These are phyloP conservation scores for Strobilomyces echinocephalus DNA, from an alignment of 768 basidiomycete genomes.

Conservation along the genomic window DNA sequence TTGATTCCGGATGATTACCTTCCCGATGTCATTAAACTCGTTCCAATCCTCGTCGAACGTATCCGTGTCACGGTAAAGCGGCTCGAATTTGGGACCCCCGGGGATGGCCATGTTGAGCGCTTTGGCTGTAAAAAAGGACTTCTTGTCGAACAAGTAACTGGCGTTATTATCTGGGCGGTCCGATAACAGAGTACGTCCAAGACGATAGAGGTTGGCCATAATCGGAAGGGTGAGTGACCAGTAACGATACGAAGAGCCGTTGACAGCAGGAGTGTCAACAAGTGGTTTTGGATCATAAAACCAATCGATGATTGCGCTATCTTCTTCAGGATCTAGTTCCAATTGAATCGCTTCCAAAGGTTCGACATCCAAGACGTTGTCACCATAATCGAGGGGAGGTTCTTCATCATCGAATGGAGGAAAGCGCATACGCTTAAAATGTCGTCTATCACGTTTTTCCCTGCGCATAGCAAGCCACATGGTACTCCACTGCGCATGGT, in stretches of 20 bases:
- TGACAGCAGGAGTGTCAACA: slow-evolving; percentile 83
- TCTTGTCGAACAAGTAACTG: slow-evolving; percentile 95
- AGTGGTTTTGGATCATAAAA: slow-evolving; percentile 98
- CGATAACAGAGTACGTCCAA: slow-evolving; percentile 89
- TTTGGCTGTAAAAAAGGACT: slow-evolving; percentile 97
- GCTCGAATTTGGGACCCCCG: slow-evolving; percentile 98
- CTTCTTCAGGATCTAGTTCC: slow-evolving; percentile 90
- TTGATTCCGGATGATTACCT: slow-evolving; percentile 98
- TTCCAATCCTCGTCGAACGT: slow-evolving; percentile 99
- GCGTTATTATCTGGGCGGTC: slow-evolving; percentile 90
- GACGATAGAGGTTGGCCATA: slow-evolving; percentile 95
- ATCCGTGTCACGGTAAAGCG: slow-evolving; percentile 95
- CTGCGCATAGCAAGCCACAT: slow-evolving; percentile 99
- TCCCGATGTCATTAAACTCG: slow-evolving; percentile 99
- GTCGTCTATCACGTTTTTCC: slow-evolving; percentile 96
- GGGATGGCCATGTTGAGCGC: slow-evolving; percentile 96
- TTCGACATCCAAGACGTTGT: slow-evolving; percentile 97
- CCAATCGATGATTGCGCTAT: slow-evolving; percentile 90
- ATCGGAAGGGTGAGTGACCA: slow-evolving; percentile 92
- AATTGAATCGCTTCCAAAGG: slow-evolving; percentile 97
- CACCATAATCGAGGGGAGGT: slow-evolving; percentile 97
- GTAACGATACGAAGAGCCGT: slow-evolving; percentile 88
- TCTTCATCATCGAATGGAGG: slow-evolving; percentile 99
- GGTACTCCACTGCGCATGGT: slow-evolving; percentile 98
- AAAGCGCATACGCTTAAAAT: slow-evolving; percentile 99